phyloP scores from a whole-genome alignment of 805 yeast species.

The Lachancea sp. region DNA sequence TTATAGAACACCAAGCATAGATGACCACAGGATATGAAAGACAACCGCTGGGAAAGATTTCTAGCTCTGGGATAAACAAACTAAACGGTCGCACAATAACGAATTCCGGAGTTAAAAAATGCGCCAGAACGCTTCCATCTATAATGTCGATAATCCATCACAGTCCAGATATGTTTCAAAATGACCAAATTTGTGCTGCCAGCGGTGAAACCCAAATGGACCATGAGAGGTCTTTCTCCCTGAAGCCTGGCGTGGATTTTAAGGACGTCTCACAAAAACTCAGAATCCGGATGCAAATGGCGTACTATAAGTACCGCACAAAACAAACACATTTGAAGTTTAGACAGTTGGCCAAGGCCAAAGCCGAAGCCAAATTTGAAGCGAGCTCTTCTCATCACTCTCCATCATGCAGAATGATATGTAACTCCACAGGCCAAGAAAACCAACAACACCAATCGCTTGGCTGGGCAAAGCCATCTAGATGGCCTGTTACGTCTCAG shows the following conservation, averaged over 20 bases:
- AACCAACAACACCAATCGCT: background rate
- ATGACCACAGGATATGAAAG: slow-evolving; percentile 22
- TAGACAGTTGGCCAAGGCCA: slow-evolving; percentile 2
- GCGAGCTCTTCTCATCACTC: too few species aligned
- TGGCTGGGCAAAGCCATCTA: background rate
- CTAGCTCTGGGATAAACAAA: slow-evolving; percentile 24
- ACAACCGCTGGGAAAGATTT: slow-evolving; percentile 25
- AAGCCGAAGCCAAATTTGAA: background rate
- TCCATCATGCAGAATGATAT: background rate
- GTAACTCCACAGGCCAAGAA: background rate
- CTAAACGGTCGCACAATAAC: slow-evolving; percentile 7
- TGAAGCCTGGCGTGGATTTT: slow-evolving; percentile 4
- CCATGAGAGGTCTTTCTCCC: too few species aligned
- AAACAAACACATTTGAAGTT: slow-evolving; percentile 35
- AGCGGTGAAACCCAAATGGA: background rate
- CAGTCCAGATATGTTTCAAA: background rate
- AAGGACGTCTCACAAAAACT: slow-evolving; percentile 29
- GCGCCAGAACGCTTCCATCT: slow-evolving; percentile 4
- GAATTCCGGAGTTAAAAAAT: background rate
- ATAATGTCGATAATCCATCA: slow-evolving; percentile 6
- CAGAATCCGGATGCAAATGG: slow-evolving; percentile 43
- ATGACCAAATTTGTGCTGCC: too few species aligned
- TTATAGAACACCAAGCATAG: slow-evolving; percentile 1
- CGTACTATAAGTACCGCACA: slow-evolving; percentile 47
- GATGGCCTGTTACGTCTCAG: slow-evolving; percentile 7